phyloP scores from a whole-genome alignment of 108 stramenopile genomes.

The Skeletonema tropicum region DNA sequence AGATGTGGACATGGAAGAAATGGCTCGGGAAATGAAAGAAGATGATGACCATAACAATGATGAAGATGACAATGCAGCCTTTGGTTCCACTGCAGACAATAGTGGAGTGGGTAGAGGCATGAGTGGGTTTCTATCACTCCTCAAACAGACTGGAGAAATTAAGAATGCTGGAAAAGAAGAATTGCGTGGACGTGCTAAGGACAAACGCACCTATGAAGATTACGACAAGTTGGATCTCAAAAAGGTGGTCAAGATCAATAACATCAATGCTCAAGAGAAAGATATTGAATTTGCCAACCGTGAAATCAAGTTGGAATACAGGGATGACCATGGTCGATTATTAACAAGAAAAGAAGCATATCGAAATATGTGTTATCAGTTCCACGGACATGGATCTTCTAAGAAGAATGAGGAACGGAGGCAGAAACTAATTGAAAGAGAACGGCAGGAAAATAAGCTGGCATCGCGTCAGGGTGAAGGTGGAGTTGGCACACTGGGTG shows the following conservation, averaged over 20 bases:
- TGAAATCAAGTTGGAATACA: constrained; percentile 95
- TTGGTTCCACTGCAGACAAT: constrained; percentile 59
- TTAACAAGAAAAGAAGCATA: constrained; percentile 96
- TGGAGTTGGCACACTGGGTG: constrained; percentile 79
- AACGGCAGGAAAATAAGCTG: constrained; percentile 67
- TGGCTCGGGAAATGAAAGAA: constrained; percentile 70
- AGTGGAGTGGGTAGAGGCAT: constrained; percentile 81
- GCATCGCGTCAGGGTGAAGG: constrained; percentile 58
- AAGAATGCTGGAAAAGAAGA: constrained; percentile 75
- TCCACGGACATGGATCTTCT: constrained; percentile 95
- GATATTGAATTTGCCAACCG: constrained; percentile 80
- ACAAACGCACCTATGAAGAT: constrained; percentile 89
- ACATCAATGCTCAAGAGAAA: constrained; percentile 63
- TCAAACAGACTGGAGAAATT: constrained; percentile 87
- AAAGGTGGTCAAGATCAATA: constrained; percentile 78
- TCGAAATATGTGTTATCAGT: constrained; percentile 95
- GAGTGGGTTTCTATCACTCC: constrained; percentile 73
- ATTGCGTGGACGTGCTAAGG: constrained; percentile 86
- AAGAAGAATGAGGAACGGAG: constrained; percentile 95
- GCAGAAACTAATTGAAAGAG: constrained; percentile 77
- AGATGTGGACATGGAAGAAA: constrained; percentile 67
- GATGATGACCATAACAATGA: constrained; percentile 43
- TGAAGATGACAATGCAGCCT: constrained; percentile 33
- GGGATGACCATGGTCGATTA: constrained; percentile 92
- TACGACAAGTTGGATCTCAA: constrained; percentile 76